These are phyloP conservation scores for Boletus rubropictus DNA, from an alignment of 768 basidiomycete genomes.

Conservation along the genomic window DNA sequence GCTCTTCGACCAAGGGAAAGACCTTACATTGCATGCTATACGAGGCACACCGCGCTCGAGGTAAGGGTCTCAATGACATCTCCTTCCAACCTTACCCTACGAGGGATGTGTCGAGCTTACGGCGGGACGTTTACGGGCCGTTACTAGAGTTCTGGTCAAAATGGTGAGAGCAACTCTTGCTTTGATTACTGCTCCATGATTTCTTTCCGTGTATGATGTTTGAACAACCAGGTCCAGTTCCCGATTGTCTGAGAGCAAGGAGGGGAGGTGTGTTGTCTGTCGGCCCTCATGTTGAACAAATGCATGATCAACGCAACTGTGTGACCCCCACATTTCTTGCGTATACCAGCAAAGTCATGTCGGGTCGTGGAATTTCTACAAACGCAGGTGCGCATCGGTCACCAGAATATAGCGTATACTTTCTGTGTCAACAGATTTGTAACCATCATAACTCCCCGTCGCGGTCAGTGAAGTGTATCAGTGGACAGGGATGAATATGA, in stretches of 20 bases:
- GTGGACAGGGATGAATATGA: too few species aligned
- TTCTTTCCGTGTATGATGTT: background rate
- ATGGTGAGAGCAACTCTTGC: conserved; percentile 31
- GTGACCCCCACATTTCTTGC: too few species aligned
- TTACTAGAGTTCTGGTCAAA: background rate
- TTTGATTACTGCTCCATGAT: conserved; percentile 32
- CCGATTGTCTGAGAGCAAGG: conserved; percentile 59
- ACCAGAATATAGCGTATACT: too few species aligned
- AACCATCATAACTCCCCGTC: too few species aligned
- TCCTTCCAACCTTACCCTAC: background rate
- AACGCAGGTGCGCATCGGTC: too few species aligned
- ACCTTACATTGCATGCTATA: background rate
- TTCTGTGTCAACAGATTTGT: too few species aligned
- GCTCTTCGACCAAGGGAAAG: background rate
- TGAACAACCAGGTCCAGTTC: conserved; percentile 14
- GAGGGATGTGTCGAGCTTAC: background rate
- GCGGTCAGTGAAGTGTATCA: too few species aligned
- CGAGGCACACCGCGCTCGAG: background rate
- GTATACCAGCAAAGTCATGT: too few species aligned
- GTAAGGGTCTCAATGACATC: background rate
- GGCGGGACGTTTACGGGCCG: background rate
- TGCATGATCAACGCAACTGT: too few species aligned
- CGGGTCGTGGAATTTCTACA: too few species aligned
- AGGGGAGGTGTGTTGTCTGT: conserved; percentile 54
- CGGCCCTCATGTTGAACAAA: too few species aligned